Evolutionary conservation across 306 rosid species (phyloP).

Genomic region (Cicer cuneatum): DNA sequence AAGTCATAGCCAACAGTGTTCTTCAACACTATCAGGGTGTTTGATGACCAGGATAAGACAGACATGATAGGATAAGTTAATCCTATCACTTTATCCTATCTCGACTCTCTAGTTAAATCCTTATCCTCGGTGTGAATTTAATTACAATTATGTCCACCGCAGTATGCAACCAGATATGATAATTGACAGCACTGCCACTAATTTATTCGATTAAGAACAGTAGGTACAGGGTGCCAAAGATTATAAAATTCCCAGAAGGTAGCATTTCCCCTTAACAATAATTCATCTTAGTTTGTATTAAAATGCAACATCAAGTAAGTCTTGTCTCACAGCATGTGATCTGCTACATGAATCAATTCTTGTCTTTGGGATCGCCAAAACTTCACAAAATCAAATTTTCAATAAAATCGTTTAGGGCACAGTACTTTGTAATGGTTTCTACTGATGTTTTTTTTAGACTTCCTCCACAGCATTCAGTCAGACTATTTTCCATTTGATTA

Average conservation of each 20-base stretch:
- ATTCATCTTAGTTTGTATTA: neutral
- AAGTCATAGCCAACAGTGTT: constrained; percentile 5
- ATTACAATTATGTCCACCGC: constrained; percentile 25
- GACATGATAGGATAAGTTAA: no score
- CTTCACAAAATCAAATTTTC: constrained; percentile 16
- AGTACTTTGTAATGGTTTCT: neutral
- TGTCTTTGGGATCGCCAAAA: neutral
- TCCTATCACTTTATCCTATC: no score
- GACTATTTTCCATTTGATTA: constrained; percentile 2
- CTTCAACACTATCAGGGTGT: constrained; percentile 2
- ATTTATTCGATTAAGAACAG: constrained; percentile 22
- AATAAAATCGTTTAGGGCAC: constrained; percentile 3
- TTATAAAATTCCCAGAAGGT: neutral
- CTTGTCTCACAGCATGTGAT: neutral
- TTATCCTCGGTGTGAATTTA: neutral
- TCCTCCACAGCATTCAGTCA: neutral
- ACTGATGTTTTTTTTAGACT: constrained; percentile 1
- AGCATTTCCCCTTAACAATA: constrained; percentile 8
- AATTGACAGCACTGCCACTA: neutral
- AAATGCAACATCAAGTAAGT: neutral
- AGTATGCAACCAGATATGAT: constrained; percentile 12
- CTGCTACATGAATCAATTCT: constrained; percentile 28
- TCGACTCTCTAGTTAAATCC: no score
- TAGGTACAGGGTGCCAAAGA: neutral
- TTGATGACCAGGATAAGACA: no score